A percentile compares a stretch with the other conserved stretches of the same genome.
Conservation (phyloP, 2,329 filamentous ascomycete genomes). For the Beauveria sp. region DNA sequence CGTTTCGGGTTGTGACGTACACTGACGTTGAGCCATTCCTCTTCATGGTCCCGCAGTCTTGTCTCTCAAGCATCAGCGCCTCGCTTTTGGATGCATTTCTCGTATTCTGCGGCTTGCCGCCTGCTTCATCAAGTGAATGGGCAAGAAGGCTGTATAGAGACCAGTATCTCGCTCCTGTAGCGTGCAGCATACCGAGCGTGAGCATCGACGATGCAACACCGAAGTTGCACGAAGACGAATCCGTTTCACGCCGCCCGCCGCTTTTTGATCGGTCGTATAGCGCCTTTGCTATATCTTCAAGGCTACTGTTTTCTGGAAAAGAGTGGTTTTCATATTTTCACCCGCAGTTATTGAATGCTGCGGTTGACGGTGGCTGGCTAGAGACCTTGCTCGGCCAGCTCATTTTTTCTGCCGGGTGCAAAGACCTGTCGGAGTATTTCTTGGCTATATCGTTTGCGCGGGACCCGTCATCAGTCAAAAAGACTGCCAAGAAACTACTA, state of each 20-base stretch:
- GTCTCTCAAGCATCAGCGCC: conserved; percentile 27
- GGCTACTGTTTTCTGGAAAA: not conserved
- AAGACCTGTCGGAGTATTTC: conserved; percentile 55
- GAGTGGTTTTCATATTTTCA: not conserved
- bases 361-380: not conserved
- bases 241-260: conserved; percentile 5
- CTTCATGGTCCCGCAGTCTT: conserved; percentile 36
- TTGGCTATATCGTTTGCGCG: conserved; percentile 58
- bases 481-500: conserved; percentile 69
- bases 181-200: not conserved
- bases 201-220: not conserved
- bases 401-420: conserved; percentile 31
- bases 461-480: conserved; percentile 51
- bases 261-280: not conserved
- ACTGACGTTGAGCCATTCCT: conserved; percentile 64
- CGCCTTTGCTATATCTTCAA: not conserved
- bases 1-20: conserved; percentile 73
- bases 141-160: conserved; percentile 24
- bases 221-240: conserved; percentile 11
- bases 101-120: conserved; percentile 58
- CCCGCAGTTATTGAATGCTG: not conserved
- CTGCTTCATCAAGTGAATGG: conserved; percentile 27
- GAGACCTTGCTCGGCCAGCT: conserved; percentile 34
- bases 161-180: conserved; percentile 19
- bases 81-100: conserved; percentile 63